Conservation (phyloP, 495 filamentous ascomycete genomes). For the Aspergillus mulundensis region DNA sequence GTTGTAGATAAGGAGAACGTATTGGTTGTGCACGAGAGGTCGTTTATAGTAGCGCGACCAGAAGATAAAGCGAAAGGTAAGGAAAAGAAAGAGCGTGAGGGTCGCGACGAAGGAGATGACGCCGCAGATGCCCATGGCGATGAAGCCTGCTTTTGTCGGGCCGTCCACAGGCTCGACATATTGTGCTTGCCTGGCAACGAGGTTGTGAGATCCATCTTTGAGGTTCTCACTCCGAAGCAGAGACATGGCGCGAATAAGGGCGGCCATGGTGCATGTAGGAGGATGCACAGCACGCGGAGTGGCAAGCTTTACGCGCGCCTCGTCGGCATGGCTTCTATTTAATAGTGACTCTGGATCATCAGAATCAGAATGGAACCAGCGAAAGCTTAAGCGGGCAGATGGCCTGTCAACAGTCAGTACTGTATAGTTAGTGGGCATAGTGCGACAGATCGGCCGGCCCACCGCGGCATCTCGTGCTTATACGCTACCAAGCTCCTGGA, state of each 20-base stretch:
- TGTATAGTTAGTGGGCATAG: too few species aligned
- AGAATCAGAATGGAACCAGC: too few species aligned
- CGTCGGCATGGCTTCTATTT: too few species aligned
- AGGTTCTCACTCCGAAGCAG: neutral
- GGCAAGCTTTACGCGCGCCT: too few species aligned
- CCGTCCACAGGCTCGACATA: conserved; percentile 9
- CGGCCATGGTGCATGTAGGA: conserved; percentile 1
- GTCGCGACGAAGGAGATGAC: conserved; percentile 55
- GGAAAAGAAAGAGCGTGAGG: conserved; percentile 46
- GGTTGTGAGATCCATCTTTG: neutral
- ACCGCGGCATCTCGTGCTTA: neutral
- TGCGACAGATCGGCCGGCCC: too few species aligned
- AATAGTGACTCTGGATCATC: too few species aligned
- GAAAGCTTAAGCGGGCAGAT: too few species aligned
- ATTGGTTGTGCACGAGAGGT: conserved; percentile 56
- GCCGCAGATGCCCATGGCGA: conserved; percentile 53
- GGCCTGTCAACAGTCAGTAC: too few species aligned
- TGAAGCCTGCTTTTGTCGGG: conserved; percentile 39
- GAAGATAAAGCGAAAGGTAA: conserved; percentile 54
- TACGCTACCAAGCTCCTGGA: neutral
- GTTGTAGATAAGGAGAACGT: conserved; percentile 69
- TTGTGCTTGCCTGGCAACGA: neutral
- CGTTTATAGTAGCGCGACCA: conserved; percentile 49
- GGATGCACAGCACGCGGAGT: neutral
- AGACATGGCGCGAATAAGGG: neutral